A percentile compares a stretch with the other conserved stretches of the same genome.
Evolutionary conservation across 1,139 yeast genomes (phyloP).

Genomic region (Blastobotrys elegans): DNA sequence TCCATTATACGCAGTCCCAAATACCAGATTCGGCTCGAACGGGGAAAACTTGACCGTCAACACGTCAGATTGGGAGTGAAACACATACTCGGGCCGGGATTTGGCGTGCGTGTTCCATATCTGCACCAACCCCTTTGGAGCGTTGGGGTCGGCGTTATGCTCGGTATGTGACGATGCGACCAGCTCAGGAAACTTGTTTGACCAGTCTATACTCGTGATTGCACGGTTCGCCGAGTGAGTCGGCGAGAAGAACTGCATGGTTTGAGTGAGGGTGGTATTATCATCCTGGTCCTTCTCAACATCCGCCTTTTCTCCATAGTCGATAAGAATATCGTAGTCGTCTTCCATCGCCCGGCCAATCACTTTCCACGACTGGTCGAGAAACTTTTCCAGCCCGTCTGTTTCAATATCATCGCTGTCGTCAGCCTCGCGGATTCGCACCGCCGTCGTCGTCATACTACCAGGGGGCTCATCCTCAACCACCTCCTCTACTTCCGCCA

Average conservation of each 20-base stretch:
- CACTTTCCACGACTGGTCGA: slow-evolving; percentile 39
- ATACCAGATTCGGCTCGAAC: slow-evolving; percentile 35
- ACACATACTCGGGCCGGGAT: slow-evolving; percentile 46
- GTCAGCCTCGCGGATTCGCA: slow-evolving; percentile 1
- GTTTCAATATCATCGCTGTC: slow-evolving; percentile 1
- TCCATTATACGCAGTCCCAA: slow-evolving; percentile 47
- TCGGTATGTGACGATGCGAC: slow-evolving; percentile 38
- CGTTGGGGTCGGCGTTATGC: slow-evolving; percentile 23
- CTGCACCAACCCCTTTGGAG: slow-evolving; percentile 34
- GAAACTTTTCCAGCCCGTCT: slow-evolving; percentile 27
- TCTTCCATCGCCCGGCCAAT: slow-evolving; percentile 39
- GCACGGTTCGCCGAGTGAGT: slow-evolving; percentile 29
- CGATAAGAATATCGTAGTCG: slow-evolving; percentile 35
- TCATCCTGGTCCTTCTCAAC: slow-evolving; percentile 11
- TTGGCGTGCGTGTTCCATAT: slow-evolving; percentile 41
- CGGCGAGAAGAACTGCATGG: slow-evolving; percentile 26
- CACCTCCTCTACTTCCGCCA: neutral
- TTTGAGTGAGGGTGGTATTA: slow-evolving; percentile 19
- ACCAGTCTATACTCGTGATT: slow-evolving; percentile 41
- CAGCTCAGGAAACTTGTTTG: slow-evolving; percentile 40
- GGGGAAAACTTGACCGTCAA: slow-evolving; percentile 39
- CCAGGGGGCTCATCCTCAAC: neutral
- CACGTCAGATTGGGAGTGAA: slow-evolving; percentile 45
- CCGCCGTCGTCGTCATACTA: neutral
- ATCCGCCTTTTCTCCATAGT: slow-evolving; percentile 27